Percentiles rank a stretch among this genome's conserved stretches.
These are phyloP conservation scores for Penicillium thymicola DNA, from an alignment of 2,329 filamentous ascomycete species.

Conservation along the genomic window DNA sequence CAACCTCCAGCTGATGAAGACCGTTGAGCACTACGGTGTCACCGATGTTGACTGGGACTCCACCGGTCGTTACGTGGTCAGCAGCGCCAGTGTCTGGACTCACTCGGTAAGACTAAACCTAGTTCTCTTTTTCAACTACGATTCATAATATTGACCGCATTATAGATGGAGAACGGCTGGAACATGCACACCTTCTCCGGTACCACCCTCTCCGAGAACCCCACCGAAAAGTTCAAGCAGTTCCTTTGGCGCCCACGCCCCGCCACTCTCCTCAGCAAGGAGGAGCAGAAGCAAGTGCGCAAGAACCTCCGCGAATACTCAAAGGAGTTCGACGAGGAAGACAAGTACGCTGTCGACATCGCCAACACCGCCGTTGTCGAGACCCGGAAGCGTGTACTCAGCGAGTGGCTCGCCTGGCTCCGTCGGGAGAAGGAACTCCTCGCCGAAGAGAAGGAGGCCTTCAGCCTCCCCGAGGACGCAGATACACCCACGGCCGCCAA, in stretches of 20 bases:
- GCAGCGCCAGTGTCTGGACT: conserved; percentile 92
- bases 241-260: conserved; percentile 92
- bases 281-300: conserved; percentile 95
- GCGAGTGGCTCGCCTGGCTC: conserved; percentile 88
- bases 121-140: conserved; percentile 2
- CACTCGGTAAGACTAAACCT: conserved; percentile 67
- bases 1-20: conserved; percentile 93
- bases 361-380: conserved; percentile 94
- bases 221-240: conserved; percentile 96
- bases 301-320: conserved; percentile 98
- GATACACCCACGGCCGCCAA: conserved; percentile 55
- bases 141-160: conserved; percentile 18
- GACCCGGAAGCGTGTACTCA: conserved; percentile 72
- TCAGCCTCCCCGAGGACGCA: conserved; percentile 64
- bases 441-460: conserved; percentile 64
- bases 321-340: conserved; percentile 90
- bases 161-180: conserved; percentile 97
- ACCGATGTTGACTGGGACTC: conserved; percentile 99
- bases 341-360: conserved; percentile 86
- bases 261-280: conserved; percentile 84
- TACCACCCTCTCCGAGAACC: conserved; percentile 81
- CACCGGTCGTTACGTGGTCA: conserved; percentile 89
- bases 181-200: conserved; percentile 97
- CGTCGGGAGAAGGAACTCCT: conserved; percentile 69
- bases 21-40: conserved; percentile 91